Conservation (phyloP, 176 grass and related monocot genomes). For the Lolium rigidum region DNA sequence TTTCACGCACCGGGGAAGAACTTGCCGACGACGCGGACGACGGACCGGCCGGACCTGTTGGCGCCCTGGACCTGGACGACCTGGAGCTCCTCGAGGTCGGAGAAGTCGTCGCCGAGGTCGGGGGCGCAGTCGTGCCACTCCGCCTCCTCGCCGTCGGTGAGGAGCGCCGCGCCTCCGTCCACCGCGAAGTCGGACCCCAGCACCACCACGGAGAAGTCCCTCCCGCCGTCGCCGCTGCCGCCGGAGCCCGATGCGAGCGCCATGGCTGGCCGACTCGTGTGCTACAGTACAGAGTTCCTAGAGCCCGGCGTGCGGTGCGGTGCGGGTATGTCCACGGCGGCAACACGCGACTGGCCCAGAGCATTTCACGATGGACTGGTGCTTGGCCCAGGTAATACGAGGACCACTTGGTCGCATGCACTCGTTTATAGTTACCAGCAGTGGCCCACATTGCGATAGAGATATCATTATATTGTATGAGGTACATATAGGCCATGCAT, state of each 20-base stretch:
- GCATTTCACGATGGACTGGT: too few relatives aligned
- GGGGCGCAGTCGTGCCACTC: constrained; percentile 84
- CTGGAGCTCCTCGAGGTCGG: constrained; percentile 88
- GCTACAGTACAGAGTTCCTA: background rate
- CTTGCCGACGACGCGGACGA: constrained; percentile 84
- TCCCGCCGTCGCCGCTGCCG: background rate
- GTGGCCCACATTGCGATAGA: too few relatives aligned
- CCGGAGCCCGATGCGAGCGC: constrained; percentile 37
- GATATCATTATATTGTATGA: too few relatives aligned
- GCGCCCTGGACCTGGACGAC: constrained; percentile 68
- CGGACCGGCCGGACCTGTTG: constrained; percentile 58
- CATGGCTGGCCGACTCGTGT: constrained; percentile 23
- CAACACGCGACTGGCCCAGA: background rate
- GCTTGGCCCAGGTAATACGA: too few relatives aligned
- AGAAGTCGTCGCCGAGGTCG: constrained; percentile 74
- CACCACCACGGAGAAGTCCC: constrained; percentile 76
- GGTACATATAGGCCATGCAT: too few relatives aligned
- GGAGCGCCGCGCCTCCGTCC: constrained; percentile 63
- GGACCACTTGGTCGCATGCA: too few relatives aligned
- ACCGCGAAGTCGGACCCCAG: constrained; percentile 61
- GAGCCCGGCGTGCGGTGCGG: background rate
- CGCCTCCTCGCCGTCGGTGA: constrained; percentile 50
- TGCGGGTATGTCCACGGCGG: background rate
- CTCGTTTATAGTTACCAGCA: too few relatives aligned
- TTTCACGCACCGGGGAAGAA: constrained; percentile 72